Base-by-base conservation (phyloP, 306 rosid species). In the Inga oerstediana region DNA sequence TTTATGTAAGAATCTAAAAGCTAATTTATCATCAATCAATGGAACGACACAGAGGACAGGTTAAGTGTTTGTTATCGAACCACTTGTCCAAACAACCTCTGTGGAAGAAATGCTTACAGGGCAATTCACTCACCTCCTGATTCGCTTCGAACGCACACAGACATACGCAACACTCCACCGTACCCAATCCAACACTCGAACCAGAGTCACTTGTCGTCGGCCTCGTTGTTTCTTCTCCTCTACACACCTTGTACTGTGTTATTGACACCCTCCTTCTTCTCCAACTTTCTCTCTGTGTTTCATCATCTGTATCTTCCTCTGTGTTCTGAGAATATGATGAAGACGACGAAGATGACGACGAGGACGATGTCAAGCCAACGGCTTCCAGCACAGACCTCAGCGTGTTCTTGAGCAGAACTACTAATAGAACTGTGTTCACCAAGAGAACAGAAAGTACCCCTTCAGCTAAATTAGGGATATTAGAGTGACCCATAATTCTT, bases 31-130 rank as follows among this genome's bases (percentile, higher is more conserved):
- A 49, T 49, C 54, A 49, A 16, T 88, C 77, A 17, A 75, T 70
- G 20, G 96, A 95, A 76, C 98, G 97, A 79, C 99, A 95, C 32
- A 95, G 81, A 83, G 99, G 98, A 81, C 98, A 93, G 0, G 96
- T 83, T 24, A 17, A 6, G 27, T 86, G 97, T 41, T 87, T 86
- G 85, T 91, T 91, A 27, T 78, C 59, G 41, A 95, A 95, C 99
- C 98, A 95, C 82, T 88, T 91, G 7, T 90, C 95, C 43, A 93
- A 82, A 81, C 99, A 93, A 10, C n/a, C 71, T 84, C 81, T 90
- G 78, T 93, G 98, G 86, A 93, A 95, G 83, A 91, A 91, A 76
- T 95, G 98, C 82, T 91, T 90, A 85, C 98, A 93, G 70, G 94
- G 85, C 85, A 93, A 89, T 77, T 91, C 91, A 67, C 94, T 95